A percentile compares a stretch with the other conserved stretches of the same genome.
These are phyloP conservation scores for Capronia americana DNA, from an alignment of 2,329 filamentous ascomycete genomes.

Conservation along the genomic window DNA sequence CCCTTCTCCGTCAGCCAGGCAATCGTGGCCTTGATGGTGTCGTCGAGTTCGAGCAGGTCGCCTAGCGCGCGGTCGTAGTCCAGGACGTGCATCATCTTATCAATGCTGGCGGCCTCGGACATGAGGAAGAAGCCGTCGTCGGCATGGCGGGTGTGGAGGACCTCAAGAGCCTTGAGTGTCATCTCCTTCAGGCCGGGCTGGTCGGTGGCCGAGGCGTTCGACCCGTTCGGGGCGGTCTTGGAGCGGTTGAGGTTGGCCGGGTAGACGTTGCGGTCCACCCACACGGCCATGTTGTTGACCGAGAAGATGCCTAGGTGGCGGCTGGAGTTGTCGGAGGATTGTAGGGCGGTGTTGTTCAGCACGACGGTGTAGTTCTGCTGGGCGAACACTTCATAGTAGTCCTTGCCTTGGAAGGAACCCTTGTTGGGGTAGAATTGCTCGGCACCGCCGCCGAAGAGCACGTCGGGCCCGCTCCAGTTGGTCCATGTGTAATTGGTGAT, in stretches of 20 bases:
- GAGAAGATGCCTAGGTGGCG: slow-evolving; percentile 80
- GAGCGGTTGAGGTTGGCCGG: slow-evolving; percentile 69
- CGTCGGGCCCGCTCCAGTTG: slow-evolving; percentile 74
- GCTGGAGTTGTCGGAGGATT: slow-evolving; percentile 61
- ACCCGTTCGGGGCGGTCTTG: slow-evolving; percentile 73
- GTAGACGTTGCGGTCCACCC: slow-evolving; percentile 78
- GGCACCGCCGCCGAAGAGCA: slow-evolving; percentile 81
- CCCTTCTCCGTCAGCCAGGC: slow-evolving; percentile 70
- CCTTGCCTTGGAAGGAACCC: slow-evolving; percentile 70
- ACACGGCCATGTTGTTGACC: slow-evolving; percentile 76
- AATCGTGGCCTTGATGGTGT: slow-evolving; percentile 78
- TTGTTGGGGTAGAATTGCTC: slow-evolving; percentile 76
- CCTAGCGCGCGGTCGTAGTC: slow-evolving; percentile 87
- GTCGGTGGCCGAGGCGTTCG: slow-evolving; percentile 69
- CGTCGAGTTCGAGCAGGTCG: slow-evolving; percentile 83
- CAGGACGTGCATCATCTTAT: slow-evolving; percentile 87
- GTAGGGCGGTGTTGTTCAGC: slow-evolving; percentile 75
- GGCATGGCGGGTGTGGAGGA: slow-evolving; percentile 70
- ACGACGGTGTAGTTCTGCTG: slow-evolving; percentile 75
- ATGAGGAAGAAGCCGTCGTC: slow-evolving; percentile 85
- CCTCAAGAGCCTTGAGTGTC: slow-evolving; percentile 84
- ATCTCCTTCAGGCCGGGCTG: slow-evolving; percentile 87
- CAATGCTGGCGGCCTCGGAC: slow-evolving; percentile 83
- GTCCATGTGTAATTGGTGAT: slow-evolving; percentile 84
- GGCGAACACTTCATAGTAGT: slow-evolving; percentile 75